Conservation (phyloP, 371 early-diverging fungal species). For the Mucor circinelloides region DNA sequence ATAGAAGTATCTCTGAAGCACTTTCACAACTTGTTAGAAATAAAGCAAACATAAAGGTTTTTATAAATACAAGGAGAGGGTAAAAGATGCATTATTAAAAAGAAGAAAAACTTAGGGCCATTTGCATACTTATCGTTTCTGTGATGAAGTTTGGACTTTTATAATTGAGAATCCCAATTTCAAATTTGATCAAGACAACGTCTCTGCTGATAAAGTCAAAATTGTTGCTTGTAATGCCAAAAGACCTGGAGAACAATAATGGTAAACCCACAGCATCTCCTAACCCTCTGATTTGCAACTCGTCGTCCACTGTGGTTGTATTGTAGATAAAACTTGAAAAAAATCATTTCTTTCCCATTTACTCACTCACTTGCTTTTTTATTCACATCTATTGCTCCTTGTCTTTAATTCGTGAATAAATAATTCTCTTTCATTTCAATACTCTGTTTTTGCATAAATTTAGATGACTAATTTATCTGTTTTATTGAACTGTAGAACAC, state of each 20-base stretch:
- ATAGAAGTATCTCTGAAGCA: slow-evolving; percentile 50
- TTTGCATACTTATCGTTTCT: slow-evolving; percentile 87
- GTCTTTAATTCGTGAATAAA: neutral
- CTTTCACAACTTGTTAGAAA: slow-evolving; percentile 48
- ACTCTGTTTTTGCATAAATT: neutral
- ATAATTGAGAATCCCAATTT: slow-evolving; percentile 86
- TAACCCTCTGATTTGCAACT: neutral
- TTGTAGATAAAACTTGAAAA: neutral
- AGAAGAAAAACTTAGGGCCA: slow-evolving; percentile 60
- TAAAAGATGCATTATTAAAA: neutral
- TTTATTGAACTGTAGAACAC: no score
- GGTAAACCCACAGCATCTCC: neutral
- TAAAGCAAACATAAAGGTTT: slow-evolving; percentile 50
- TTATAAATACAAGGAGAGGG: neutral
- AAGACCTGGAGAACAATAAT: slow-evolving; percentile 67
- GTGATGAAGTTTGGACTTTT: slow-evolving; percentile 98
- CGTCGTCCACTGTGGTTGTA: neutral
- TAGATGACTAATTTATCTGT: neutral
- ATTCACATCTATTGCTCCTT: neutral
- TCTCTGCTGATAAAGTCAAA: slow-evolving; percentile 87
- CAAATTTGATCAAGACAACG: slow-evolving; percentile 81
- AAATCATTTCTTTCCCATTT: neutral
- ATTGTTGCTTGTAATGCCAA: slow-evolving; percentile 88
- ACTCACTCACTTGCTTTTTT: neutral
- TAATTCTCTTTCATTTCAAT: neutral